Percentiles rank a stretch among this genome's conserved stretches.
phyloP scores from a whole-genome alignment of 345 rosid species.

The Clarkia xantiana region DNA sequence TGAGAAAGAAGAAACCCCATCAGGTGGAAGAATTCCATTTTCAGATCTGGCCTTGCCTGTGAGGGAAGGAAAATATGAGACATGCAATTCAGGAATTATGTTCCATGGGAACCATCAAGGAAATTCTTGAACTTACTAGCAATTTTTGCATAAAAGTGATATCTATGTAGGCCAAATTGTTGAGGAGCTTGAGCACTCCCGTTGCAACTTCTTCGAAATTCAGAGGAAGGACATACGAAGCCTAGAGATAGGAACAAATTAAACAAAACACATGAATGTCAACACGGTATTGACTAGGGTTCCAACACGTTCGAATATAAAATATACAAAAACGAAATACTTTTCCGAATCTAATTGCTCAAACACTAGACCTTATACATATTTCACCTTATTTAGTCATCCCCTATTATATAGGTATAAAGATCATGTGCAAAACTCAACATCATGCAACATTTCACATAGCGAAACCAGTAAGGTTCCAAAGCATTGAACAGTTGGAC shows the following conservation, averaged over 20 bases:
- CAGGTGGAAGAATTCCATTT: slow-evolving; percentile 67
- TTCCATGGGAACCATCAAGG: neutral
- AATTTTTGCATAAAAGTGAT: slow-evolving; percentile 42
- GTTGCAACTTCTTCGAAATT: slow-evolving; percentile 71
- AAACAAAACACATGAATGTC: no score
- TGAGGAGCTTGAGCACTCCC: slow-evolving; percentile 59
- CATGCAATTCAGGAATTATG: slow-evolving; percentile 1
- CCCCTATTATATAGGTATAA: no score
- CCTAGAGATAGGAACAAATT: slow-evolving; percentile 22
- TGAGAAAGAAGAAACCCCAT: slow-evolving; percentile 69
- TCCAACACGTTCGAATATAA: no score
- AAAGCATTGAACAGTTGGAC: neutral
- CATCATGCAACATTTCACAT: no score
- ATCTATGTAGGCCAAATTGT: slow-evolving; percentile 59
- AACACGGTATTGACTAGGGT: no score
- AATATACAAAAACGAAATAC: no score
- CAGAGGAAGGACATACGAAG: slow-evolving; percentile 45
- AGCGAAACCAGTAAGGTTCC: no score
- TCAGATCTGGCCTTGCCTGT: slow-evolving; percentile 66
- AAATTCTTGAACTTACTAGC: slow-evolving; percentile 33
- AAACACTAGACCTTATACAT: no score
- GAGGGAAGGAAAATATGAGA: slow-evolving; percentile 4
- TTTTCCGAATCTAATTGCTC: no score
- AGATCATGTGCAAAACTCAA: no score
- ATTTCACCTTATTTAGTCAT: no score